Conservation (phyloP, 352 stramenopile genomes). For the Phytophthora fragariae region DNA sequence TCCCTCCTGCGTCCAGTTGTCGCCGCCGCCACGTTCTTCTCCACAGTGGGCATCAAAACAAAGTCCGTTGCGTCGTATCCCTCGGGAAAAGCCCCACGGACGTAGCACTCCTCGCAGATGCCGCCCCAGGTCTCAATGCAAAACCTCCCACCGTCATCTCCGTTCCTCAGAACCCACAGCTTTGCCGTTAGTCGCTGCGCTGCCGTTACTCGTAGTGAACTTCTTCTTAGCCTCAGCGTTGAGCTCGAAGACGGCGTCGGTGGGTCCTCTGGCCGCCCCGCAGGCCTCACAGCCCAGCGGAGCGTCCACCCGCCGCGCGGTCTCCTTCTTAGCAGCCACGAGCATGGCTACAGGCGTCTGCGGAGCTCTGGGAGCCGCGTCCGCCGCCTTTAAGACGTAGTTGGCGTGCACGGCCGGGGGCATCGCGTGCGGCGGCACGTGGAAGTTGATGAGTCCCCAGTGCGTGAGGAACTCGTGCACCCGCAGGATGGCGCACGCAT, state of each 20-base stretch:
- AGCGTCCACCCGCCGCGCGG: constrained; percentile 18
- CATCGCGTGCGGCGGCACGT: constrained; percentile 79
- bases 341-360: constrained; percentile 44
- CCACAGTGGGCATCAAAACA: constrained; percentile 40
- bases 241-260: constrained; percentile 64
- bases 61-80: constrained; percentile 72
- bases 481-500: constrained; percentile 84
- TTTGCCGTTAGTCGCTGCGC: constrained; percentile 27
- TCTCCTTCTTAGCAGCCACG: constrained; percentile 37
- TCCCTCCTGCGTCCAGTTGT: constrained; percentile 58
- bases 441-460: constrained; percentile 89
- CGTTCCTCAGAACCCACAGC: constrained; percentile 27
- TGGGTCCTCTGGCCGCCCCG: constrained; percentile 36
- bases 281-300: constrained; percentile 62
- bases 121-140: constrained; percentile 57
- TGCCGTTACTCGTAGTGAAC: constrained; percentile 28
- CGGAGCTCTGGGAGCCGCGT: neutral
- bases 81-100: constrained; percentile 70
- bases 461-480: constrained; percentile 89
- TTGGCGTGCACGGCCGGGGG: constrained; percentile 62
- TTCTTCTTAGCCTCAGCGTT: constrained; percentile 68
- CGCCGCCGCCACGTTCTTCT: constrained; percentile 6
- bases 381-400: constrained; percentile 47
- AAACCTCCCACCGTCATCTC: constrained; percentile 59
- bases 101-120: constrained; percentile 75